Conservation (phyloP, 345 rosid species). For the Eucalyptus lansdowneana region DNA sequence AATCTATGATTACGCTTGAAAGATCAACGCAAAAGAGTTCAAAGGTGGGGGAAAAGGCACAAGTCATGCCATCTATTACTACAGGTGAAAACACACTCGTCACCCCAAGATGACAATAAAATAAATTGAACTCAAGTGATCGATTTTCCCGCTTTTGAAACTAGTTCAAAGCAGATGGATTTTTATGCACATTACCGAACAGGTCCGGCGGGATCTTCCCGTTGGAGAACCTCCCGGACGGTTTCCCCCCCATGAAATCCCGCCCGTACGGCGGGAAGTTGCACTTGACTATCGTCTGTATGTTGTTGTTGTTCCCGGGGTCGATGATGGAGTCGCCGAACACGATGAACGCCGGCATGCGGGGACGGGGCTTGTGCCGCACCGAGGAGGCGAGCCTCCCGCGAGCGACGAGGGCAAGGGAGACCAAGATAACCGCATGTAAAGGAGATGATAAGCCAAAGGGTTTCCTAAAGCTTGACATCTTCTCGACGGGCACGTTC, state of each 20-base stretch:
- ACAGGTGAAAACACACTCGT: background rate
- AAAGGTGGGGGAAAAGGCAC: background rate
- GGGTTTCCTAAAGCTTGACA: background rate
- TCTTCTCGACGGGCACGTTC: background rate
- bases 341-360: constrained; percentile 22
- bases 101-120: background rate
- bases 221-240: constrained; percentile 46
- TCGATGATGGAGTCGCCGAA: constrained; percentile 53
- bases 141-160: background rate
- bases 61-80: background rate
- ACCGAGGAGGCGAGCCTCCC: background rate
- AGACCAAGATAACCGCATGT: background rate
- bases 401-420: background rate
- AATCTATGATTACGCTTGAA: background rate
- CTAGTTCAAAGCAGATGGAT: background rate
- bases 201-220: constrained; percentile 29
- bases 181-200: background rate
- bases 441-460: background rate
- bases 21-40: background rate
- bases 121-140: background rate
- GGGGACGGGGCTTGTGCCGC: background rate
- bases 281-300: constrained; percentile 21
- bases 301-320: constrained; percentile 44
- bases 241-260: constrained; percentile 19
- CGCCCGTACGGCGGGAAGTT: constrained; percentile 47